Evolutionary conservation across 768 basidiomycete genomes (phyloP).

Genomic region (Candolleomyces eurysporus): DNA sequence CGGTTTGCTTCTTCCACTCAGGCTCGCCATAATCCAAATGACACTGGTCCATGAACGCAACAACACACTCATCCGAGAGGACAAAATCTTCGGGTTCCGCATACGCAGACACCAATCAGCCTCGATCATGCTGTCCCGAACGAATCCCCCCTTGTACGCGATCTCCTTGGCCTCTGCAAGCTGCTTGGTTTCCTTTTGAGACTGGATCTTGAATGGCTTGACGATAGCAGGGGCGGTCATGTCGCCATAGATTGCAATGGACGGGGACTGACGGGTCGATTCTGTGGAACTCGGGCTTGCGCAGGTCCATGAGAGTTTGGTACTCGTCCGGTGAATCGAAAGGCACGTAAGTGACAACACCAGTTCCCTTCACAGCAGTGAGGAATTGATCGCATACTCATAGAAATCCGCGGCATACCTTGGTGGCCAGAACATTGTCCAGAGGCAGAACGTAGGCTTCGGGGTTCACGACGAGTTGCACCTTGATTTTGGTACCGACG

Average conservation of each 20-base stretch:
- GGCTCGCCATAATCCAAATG: slow-evolving; percentile 96
- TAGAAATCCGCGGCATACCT: slow-evolving; percentile 41
- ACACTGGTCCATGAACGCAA: slow-evolving; percentile 99
- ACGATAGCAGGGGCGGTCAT: slow-evolving; percentile 85
- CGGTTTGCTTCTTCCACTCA: slow-evolving; percentile 82
- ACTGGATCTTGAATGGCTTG: slow-evolving; percentile 90
- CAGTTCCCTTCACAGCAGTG: slow-evolving; percentile 69
- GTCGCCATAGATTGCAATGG: slow-evolving; percentile 90
- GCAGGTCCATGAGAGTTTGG: slow-evolving; percentile 83
- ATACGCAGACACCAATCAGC: slow-evolving; percentile 79
- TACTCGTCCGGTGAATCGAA: slow-evolving; percentile 99
- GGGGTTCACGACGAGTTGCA: slow-evolving; percentile 77
- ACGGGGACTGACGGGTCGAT: slow-evolving; percentile 83
- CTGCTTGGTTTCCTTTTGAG: slow-evolving; percentile 90
- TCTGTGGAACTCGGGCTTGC: slow-evolving; percentile 94
- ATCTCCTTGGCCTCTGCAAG: slow-evolving; percentile 96
- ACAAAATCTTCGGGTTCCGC: slow-evolving; percentile 94
- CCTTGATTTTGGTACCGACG: slow-evolving; percentile 86
- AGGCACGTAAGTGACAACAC: slow-evolving; percentile 96
- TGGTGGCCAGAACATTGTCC: slow-evolving; percentile 96
- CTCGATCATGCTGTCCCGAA: slow-evolving; percentile 80
- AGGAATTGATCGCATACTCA: not conserved
- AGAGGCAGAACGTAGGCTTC: slow-evolving; percentile 97
- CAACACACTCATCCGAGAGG: slow-evolving; percentile 96
- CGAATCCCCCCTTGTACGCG: slow-evolving; percentile 98